phyloP scores from a whole-genome alignment of 192 early-diverging fungal species.

The Tieghemiomyces parasiticus region DNA sequence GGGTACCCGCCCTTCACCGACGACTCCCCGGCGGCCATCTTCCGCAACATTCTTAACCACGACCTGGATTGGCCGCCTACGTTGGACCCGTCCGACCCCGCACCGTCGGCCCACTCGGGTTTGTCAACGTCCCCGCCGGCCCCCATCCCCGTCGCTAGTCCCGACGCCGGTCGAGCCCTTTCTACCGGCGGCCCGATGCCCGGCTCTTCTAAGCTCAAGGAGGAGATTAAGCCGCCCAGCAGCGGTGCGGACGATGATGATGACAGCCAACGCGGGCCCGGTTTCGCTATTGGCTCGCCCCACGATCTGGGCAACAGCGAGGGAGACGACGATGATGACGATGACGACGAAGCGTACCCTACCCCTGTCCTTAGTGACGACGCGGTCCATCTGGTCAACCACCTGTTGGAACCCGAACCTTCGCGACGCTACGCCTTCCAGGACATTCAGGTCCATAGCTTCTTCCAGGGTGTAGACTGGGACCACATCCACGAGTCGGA shows the following conservation, averaged over 20 bases:
- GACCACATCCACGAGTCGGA: constrained; percentile 53
- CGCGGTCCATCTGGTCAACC: constrained; percentile 55
- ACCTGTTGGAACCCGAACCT: constrained; percentile 61
- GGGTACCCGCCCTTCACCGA: constrained; percentile 88
- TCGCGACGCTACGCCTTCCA: constrained; percentile 41
- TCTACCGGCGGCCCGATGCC: not conserved
- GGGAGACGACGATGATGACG: not conserved
- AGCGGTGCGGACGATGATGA: too few species aligned
- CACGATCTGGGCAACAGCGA: not conserved
- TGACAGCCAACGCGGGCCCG: too few species aligned
- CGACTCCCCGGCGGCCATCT: constrained; percentile 71
- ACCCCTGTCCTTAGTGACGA: constrained; percentile 19
- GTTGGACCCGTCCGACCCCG: constrained; percentile 10
- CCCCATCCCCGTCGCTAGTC: not conserved
- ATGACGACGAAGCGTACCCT: not conserved
- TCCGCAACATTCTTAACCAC: constrained; percentile 72
- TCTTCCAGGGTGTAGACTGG: constrained; percentile 69
- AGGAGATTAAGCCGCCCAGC: not conserved
- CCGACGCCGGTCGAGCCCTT: not conserved
- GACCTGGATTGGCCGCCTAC: constrained; percentile 37
- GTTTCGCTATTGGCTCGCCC: too few species aligned
- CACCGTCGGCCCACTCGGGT: too few species aligned
- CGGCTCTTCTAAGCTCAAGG: constrained; percentile 5
- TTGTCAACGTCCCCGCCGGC: not conserved
- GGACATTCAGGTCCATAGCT: constrained; percentile 50